Evolutionary conservation across 441 rosid species (phyloP).

Genomic region (Arabidopsis hybrid): DNA sequence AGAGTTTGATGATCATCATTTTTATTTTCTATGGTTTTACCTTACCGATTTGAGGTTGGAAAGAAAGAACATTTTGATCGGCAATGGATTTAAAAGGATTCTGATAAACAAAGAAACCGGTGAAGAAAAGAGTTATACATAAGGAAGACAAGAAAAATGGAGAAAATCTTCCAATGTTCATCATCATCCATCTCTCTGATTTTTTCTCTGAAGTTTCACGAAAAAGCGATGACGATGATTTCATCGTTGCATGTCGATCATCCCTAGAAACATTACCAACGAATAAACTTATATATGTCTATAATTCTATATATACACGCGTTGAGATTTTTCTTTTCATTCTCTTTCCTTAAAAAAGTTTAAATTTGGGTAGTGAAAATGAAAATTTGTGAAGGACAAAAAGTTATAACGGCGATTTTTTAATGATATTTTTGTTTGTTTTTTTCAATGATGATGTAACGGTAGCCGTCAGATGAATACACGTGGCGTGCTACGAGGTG

Average conservation of each 20-base stretch:
- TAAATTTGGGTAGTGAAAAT: slow-evolving; percentile 16
- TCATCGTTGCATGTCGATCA: slow-evolving; percentile 49
- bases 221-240: slow-evolving; percentile 34
- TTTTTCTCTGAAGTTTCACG: slow-evolving; percentile 35
- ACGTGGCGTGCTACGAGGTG: slow-evolving; percentile 24
- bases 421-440: not conserved
- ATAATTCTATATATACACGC: not conserved
- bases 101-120: slow-evolving; percentile 54
- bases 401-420: slow-evolving; percentile 2
- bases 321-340: not conserved
- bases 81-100: slow-evolving; percentile 48
- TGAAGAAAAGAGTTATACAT: slow-evolving; percentile 51
- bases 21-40: slow-evolving; percentile 8
- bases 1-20: not conserved
- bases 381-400: not conserved
- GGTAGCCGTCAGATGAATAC: slow-evolving; percentile 34
- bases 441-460: slow-evolving; percentile 28
- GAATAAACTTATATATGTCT: not conserved
- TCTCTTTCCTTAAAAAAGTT: slow-evolving; percentile 10
- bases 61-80: slow-evolving; percentile 39
- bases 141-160: slow-evolving; percentile 54
- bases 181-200: slow-evolving; percentile 46
- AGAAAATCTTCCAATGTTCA: slow-evolving; percentile 38
- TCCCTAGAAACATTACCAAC: slow-evolving; percentile 34
- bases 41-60: slow-evolving; percentile 46